These are phyloP conservation scores for Geotrichum restrictum DNA, from an alignment of 1,139 yeast genomes.

Conservation along the genomic window DNA sequence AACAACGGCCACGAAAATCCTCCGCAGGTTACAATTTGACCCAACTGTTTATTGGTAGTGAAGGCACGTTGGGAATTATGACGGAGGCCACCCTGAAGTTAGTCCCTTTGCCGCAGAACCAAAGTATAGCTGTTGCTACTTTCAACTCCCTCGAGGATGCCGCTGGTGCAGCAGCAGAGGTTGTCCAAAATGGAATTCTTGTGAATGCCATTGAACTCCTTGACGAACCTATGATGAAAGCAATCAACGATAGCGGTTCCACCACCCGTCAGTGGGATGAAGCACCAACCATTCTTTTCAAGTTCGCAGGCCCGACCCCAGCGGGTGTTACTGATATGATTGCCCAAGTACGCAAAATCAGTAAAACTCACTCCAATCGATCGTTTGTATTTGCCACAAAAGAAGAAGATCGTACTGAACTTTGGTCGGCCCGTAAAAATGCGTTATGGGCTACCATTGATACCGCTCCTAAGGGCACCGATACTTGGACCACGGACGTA, in stretches of 20 bases:
- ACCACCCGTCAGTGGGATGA: constrained; percentile 49
- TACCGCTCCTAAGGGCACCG: constrained; percentile 36
- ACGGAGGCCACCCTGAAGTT: constrained; percentile 69
- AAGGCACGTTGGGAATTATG: constrained; percentile 66
- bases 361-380: constrained; percentile 25
- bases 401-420: constrained; percentile 61
- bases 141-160: constrained; percentile 55
- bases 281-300: constrained; percentile 60
- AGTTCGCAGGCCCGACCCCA: constrained; percentile 53
- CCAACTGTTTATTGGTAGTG: constrained; percentile 61
- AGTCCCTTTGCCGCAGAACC: constrained; percentile 52
- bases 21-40: constrained; percentile 68
- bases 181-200: constrained; percentile 51
- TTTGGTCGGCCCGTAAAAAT: constrained; percentile 86
- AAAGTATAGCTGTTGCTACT: constrained; percentile 58
- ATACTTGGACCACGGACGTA: constrained; percentile 71
- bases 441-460: constrained; percentile 85
- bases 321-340: constrained; percentile 32
- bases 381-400: constrained; percentile 56
- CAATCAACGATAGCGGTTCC: constrained; percentile 45
- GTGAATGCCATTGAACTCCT: constrained; percentile 63
- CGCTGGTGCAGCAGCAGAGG: constrained; percentile 52
- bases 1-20: constrained; percentile 58
- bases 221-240: constrained; percentile 54
- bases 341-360: constrained; percentile 27